Evolutionary conservation across 345 rosid species (phyloP).

Genomic region (Lenwebbia sp.): DNA sequence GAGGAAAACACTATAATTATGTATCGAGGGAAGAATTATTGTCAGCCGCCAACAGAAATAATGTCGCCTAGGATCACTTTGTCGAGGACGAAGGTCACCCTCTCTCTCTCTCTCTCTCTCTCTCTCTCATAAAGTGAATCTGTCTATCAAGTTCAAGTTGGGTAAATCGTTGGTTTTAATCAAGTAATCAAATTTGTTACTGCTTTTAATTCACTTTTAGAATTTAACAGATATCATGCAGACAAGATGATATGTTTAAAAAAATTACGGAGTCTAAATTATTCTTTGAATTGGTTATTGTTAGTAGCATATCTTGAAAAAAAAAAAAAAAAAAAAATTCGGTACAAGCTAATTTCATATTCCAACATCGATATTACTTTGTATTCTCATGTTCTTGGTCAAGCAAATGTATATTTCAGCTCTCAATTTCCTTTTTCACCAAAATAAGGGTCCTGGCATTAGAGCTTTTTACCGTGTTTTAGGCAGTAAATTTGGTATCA

Average conservation of each 20-base stretch:
- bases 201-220: not conserved
- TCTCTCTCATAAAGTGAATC: not conserved
- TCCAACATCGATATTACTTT: not conserved
- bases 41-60: conserved; percentile 90
- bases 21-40: conserved; percentile 94
- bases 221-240: not conserved
- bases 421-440: not conserved
- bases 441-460: not conserved
- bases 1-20: conserved; percentile 76
- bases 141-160: not conserved
- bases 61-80: conserved; percentile 91
- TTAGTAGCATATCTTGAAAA: not conserved
- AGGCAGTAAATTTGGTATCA: not conserved
- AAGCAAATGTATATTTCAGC: not conserved
- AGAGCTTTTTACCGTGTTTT: not conserved
- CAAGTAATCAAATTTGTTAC: not conserved
- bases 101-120: not conserved
- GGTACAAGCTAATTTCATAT: not conserved
- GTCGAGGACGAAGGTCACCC: conserved; percentile 62
- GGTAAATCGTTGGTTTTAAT: not conserved
- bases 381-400: not conserved
- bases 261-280: not conserved
- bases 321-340: too few species aligned
- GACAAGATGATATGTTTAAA: not conserved
- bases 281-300: not conserved